Evolutionary conservation across 129 eudicot genomes (phyloP), one percentile per base, ranked within the genome.

Genomic region (Chrysanthemum makinoi): DNA sequence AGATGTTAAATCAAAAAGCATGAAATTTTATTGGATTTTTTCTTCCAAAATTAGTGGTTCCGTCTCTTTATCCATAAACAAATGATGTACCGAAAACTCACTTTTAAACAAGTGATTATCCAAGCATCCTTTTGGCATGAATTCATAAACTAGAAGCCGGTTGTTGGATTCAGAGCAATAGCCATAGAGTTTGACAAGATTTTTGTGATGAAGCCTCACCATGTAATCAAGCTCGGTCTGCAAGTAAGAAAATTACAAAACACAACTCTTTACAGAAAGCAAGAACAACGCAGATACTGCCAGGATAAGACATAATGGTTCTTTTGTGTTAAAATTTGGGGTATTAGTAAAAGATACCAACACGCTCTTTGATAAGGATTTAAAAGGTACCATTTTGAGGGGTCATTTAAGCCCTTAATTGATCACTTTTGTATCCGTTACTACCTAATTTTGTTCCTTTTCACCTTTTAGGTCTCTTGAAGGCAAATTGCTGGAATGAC

Each of bases 81-180:
- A 13, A 17, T 14, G 30, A 11, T 28, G 10, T 39, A 68, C 39
- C 62, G 44, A 71, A 15, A 44, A 64, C 95, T 53, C 70, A 87
- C 95, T 85, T 83, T 77, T 88, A 66, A 88, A 88, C 43, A 88
- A 74, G 80, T 88, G 88, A 70, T 88, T 88, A 56, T 88, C 95
- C 77, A 88, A 69, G 70, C 90, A 82, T 74, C 95, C 95, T 52
- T 78, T 85, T 4, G 95, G 87, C 95, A 88, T 82, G 84, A 66
- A 88, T 83, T 88, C 95, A 1, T 88, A 88, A 14, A 88, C 95
- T 19, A 88, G 74, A 52, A 88, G 80, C 19, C 88, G 75, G 71
- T 80, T 78, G 13, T 88, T 90, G 12, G 84, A 72, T 59, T 88
- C 95, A 22, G 80, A 80, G 69, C 90, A 83, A 70, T 88, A 88